Conservation (phyloP, 1,284 basidiomycete genomes). For the Trichosporon asahii region DNA sequence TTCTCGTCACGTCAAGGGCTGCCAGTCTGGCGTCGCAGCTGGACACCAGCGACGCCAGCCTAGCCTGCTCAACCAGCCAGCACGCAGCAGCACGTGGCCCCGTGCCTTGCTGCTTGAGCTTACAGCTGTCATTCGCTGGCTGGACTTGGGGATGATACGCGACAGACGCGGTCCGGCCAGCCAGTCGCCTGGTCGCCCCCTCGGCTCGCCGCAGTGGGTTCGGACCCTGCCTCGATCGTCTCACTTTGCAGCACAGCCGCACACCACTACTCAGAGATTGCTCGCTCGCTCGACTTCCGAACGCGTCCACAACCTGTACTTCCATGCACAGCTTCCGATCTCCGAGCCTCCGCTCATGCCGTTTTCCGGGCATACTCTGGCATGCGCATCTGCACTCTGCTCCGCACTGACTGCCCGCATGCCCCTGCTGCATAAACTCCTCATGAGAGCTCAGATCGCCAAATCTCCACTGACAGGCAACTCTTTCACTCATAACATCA, state of each 20-base stretch:
- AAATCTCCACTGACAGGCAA: not conserved
- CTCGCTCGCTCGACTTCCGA: too few species aligned
- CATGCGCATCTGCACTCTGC: not conserved
- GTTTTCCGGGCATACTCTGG: too few species aligned
- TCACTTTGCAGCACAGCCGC: not conserved
- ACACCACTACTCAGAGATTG: not conserved
- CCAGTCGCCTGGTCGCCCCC: not conserved
- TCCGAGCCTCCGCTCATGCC: not conserved
- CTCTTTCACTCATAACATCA: conserved; percentile 10
- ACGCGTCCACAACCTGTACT: not conserved
- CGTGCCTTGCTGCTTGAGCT: not conserved
- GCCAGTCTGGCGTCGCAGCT: not conserved
- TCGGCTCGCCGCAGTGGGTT: not conserved
- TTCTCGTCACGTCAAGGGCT: not conserved
- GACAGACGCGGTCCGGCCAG: not conserved
- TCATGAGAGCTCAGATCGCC: too few species aligned
- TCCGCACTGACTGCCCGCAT: not conserved
- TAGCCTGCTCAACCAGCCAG: too few species aligned
- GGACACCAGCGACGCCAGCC: too few species aligned
- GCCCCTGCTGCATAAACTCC: too few species aligned
- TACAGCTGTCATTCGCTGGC: not conserved
- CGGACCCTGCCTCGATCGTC: not conserved
- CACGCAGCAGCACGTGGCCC: not conserved
- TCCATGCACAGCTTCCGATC: not conserved
- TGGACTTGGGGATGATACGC: not conserved